Evolutionary conservation across 805 yeast species (phyloP), one percentile per base, ranked within the genome.

Genomic region (Ogataea salicorniae): DNA sequence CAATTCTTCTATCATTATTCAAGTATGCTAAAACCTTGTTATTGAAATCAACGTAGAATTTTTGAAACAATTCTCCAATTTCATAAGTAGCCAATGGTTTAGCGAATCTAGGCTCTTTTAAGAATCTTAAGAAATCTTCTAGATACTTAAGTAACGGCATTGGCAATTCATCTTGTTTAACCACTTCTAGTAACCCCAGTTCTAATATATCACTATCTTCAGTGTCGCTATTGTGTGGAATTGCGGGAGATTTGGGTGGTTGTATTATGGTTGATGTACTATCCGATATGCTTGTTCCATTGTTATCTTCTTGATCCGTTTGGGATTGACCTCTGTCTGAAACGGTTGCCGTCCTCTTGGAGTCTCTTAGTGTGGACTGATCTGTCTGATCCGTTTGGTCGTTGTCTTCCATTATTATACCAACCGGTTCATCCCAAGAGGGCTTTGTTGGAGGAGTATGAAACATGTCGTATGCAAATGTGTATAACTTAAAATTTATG

Each of bases 41-140:
- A 46, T 59, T 55, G 43, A 67, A 68, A 9, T 60, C 58, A 16
- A 52, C 43, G 42, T 63, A 68, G 40, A 68, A 67, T n/a, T 55
- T 55, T 39, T 67, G 70, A 43, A 67, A 67, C 23, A 68, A 48
- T 29, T 61, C 66, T 0, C 69, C 63, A 29, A 68, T 62, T 47
- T 68, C 70, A 47, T 57, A 60, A 37, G 63, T 56, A 13, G 69
- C 68, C 40, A 67, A 53, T 0, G 71, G 69, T 43, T 61, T 59
- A n/a, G 63, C 57, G 51, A 67, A 68, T 36, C 64, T 53, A 2
- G 72, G 72, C 43, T 63, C 67, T 42, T 66, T 62, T 22, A 68
- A 55, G 38, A 58, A 68, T 41, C 56, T 59, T 22, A 62, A 48
- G 37, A 67, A 68, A 2, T 41, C 47, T 36, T 64, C 66, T 41